A percentile compares a stretch with the other conserved stretches of the same genome.
phyloP scores from a whole-genome alignment of 2,329 filamentous ascomycete species.

The Sarocladium brachiariae region DNA sequence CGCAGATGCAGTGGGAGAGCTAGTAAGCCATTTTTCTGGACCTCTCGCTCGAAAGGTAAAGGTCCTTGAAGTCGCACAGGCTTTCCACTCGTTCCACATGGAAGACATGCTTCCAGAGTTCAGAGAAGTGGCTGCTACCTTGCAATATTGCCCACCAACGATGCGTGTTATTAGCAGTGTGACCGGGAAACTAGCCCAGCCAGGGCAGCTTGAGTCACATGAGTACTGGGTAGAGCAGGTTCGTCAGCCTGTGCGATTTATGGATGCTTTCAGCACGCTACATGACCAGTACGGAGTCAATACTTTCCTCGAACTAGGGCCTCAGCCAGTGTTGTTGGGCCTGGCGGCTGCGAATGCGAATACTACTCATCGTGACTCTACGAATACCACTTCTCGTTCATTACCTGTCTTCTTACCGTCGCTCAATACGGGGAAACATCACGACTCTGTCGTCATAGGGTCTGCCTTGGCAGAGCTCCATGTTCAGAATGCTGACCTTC shows the following conservation, averaged over 20 bases:
- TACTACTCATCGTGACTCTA: neutral
- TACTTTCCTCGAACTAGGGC: constrained; percentile 24
- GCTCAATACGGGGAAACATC: too few species aligned
- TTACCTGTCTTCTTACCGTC: too few species aligned
- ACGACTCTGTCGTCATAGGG: constrained; percentile 1
- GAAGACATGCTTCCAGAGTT: constrained; percentile 50
- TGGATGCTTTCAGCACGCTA: constrained; percentile 21
- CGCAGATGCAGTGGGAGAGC: constrained; percentile 30
- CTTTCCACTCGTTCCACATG: constrained; percentile 44
- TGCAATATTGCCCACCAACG: constrained; percentile 13
- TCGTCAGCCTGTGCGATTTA: constrained; percentile 59
- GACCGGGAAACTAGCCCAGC: constrained; percentile 31
- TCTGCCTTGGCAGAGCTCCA: constrained; percentile 17
- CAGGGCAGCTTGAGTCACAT: constrained; percentile 40
- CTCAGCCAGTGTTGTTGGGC: constrained; percentile 20
- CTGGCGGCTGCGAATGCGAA: constrained; percentile 20
- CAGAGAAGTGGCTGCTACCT: constrained; percentile 33
- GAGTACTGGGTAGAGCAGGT: constrained; percentile 54
- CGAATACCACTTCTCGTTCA: neutral
- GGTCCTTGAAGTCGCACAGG: constrained; percentile 39
- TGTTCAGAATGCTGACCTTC: constrained; percentile 16
- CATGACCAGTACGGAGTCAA: constrained; percentile 16
- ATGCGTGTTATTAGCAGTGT: too few species aligned
- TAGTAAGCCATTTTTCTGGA: constrained; percentile 31
- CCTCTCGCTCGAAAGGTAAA: constrained; percentile 33